Base-by-base conservation (phyloP, 75 land plant species). In the Cupressus sempervirens region DNA sequence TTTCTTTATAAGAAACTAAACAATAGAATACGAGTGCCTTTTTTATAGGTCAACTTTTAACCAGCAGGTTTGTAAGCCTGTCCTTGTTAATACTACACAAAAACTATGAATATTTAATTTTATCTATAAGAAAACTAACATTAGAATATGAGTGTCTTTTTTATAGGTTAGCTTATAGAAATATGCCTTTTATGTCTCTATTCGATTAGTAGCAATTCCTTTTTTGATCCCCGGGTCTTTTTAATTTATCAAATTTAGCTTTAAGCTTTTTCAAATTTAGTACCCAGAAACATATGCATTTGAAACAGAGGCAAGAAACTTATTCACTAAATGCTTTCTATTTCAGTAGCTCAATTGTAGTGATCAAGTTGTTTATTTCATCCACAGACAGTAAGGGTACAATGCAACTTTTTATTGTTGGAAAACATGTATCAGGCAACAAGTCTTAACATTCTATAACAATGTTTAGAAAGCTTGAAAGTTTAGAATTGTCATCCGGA, bases 1-100 rank as follows among this genome's bases (percentile, higher is more conserved):
- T 32, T 30, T 1, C 10, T 70, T 11, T 70, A 29, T 8, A 70
- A 30, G 74, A 30, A 70, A 70, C 9, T 30, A 30, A 30, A 70
- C 11, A 29, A 1, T 70, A 9, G 34, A 30, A 70, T 32, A 32
- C 3, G 35, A 72, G 74, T 12, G 3, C 1, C 3, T 72, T 32
- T 30, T 3, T 30, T 72, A 7, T 72, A 32, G 34, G 34, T 13
- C 12, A 72, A 72, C 11, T n/a, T n/a, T 93, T 15, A 67, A 85
- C 8, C 86, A 89, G 29, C 95, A 93, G 94, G 94, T 90, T n/a
- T 48, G 80, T 54, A 15, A 4, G 48, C 80, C 45, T 35, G 29
- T 29, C 53, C 32, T 35, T 81, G 3, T 46, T 35, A 15, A 26
- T 43, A n/a, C n/a, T 72, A 29, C 13, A 7, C 35, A 72, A 13